Base-by-base conservation (phyloP, 2,329 filamentous ascomycete genomes). In the Pseudogymnoascus sp. region DNA sequence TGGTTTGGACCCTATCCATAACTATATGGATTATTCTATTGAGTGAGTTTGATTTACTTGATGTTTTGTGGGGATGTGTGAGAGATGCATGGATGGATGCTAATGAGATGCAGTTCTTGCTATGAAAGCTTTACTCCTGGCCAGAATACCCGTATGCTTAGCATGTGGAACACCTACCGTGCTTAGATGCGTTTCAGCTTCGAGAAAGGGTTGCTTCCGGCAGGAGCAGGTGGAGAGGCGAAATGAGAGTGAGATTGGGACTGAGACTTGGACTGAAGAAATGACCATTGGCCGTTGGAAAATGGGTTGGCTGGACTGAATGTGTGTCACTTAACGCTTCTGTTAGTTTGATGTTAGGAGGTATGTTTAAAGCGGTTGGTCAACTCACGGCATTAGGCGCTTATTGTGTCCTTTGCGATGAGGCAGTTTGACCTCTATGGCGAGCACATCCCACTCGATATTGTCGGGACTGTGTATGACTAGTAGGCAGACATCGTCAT, bases 91-190 rank as follows among this genome's bases (percentile, higher is more conserved):
- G 65, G 74, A 69, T 62, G 8, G 6, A 60, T 42, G 51, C 51
- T 57, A 57, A 57, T 34, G 29, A 57, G 29, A 34, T 18, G 26
- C 29, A 57, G 51, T 47, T 62, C 54, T 65, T 81, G 79, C 73
- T 79, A 78, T 70, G 71, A 74, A 40, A 75, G 78, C 70, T 81
- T 81, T 72, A 68, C 65, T 37, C 47, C 66, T 29, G 51, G 51
- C 37, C 66, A 68, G 51, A 60, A 34, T 34, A 65, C 65, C n/a
- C 61, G 66, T 36, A 65, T 68, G 65, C 57, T 61, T 26, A 66
- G 39, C 61, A 67, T 68, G 65, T 68, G 57, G 42, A 66, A 62
- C 37, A 62, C 57, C n/a, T 68, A 66, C 51, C 65, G 66, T 62
- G 63, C 63, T 57, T 57, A 57, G 29, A 57, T 57, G 51, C 29